Conservation (phyloP, 805 yeast genomes). For the Brettanomyces nanus region DNA sequence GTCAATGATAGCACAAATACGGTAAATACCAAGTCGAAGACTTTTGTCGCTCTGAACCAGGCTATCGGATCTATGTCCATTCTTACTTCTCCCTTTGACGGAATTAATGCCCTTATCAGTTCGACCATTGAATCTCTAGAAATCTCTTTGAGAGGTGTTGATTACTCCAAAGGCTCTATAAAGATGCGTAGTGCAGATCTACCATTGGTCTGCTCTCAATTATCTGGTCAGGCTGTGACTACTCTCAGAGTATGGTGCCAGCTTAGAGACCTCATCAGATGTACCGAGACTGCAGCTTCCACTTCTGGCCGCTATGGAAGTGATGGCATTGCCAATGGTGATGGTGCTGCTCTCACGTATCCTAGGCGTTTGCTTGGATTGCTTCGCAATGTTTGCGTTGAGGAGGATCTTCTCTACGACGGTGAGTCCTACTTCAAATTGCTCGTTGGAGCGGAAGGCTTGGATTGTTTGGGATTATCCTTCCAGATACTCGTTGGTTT, state of each 20-base stretch:
- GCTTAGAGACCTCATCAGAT: conserved; percentile 24
- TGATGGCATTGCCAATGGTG: conserved; percentile 4
- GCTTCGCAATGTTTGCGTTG: conserved; percentile 51
- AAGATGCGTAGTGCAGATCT: not conserved
- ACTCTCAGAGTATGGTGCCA: conserved; percentile 43
- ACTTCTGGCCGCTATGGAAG: not conserved
- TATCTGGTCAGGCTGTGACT: conserved; percentile 54
- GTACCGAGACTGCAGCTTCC: conserved; percentile 16
- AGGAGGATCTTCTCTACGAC: conserved; percentile 25
- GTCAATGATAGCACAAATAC: conserved; percentile 13
- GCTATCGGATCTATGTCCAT: conserved; percentile 16
- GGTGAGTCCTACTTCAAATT: conserved; percentile 46
- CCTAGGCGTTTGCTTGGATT: conserved; percentile 24
- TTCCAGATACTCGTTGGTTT: conserved; percentile 40
- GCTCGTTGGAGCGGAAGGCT: conserved; percentile 42
- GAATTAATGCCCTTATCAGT: conserved; percentile 29
- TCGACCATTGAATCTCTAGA: conserved; percentile 60
- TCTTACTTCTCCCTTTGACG: conserved; percentile 25
- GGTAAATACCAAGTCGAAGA: conserved; percentile 12
- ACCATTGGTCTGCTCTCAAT: conserved; percentile 42
- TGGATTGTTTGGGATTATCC: conserved; percentile 34
- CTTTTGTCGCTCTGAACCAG: conserved; percentile 19
- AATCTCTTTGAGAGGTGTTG: conserved; percentile 50
- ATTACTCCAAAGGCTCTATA: conserved; percentile 18
- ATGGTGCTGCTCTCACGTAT: conserved; percentile 16